Conservation (phyloP, 192 early-diverging fungal genomes). For the Gonapodya prolifera region DNA sequence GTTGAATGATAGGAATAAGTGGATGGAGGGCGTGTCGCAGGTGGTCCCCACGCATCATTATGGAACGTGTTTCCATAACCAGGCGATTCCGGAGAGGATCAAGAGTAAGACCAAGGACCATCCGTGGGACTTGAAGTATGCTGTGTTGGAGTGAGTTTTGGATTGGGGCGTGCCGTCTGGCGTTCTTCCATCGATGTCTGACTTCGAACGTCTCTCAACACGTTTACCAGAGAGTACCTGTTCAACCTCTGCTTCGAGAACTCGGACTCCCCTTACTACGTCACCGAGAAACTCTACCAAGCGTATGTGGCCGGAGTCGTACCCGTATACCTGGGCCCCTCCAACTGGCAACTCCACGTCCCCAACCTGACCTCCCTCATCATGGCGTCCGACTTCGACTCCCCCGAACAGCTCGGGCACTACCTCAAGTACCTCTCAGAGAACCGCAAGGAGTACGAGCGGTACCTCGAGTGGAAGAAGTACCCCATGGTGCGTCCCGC, state of each 20-base stretch:
- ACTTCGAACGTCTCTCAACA: too few species aligned
- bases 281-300: slow-evolving; percentile 10
- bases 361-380: slow-evolving; percentile 3
- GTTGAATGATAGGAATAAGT: not conserved
- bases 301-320: not conserved
- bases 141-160: not conserved
- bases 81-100: not conserved
- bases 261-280: not conserved
- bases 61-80: not conserved
- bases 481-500: not conserved
- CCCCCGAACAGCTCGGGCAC: not conserved
- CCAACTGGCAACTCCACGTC: not conserved
- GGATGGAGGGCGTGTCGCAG: not conserved
- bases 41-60: not conserved
- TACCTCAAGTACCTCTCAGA: not conserved
- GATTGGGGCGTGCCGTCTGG: too few species aligned
- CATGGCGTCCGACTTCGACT: not conserved
- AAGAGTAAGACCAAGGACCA: not conserved
- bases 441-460: not conserved
- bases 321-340: not conserved
- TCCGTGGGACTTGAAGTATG: not conserved
- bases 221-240: too few species aligned
- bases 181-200: too few species aligned
- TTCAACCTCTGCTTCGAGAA: slow-evolving; percentile 5
- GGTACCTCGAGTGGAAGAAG: slow-evolving; percentile 9